Evolutionary conservation across 2,329 filamentous ascomycete genomes (phyloP).

Genomic region (Colletotrichum ledebouriae): DNA sequence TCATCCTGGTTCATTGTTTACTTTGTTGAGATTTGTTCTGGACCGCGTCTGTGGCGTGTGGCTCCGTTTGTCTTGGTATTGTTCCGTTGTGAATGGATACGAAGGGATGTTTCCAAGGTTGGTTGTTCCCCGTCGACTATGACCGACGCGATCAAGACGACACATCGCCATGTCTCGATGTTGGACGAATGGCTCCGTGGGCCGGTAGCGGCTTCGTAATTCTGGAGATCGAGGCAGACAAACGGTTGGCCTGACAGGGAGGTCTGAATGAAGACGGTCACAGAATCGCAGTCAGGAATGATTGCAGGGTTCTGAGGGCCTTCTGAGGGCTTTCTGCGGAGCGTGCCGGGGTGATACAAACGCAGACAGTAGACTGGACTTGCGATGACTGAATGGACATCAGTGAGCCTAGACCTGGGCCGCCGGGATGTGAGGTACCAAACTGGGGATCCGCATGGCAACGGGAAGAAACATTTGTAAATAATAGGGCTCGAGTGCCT

Average conservation of each 20-base stretch:
- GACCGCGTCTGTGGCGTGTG: conserved; percentile 28
- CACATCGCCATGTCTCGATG: conserved; percentile 34
- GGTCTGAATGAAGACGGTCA: not conserved
- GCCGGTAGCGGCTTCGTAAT: conserved; percentile 32
- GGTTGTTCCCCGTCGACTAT: conserved; percentile 22
- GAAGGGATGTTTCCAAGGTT: conserved; percentile 19
- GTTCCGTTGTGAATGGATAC: conserved; percentile 30
- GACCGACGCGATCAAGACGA: conserved; percentile 39
- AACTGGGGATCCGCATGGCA: conserved; percentile 17
- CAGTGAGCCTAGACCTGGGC: not conserved
- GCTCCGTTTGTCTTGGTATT: conserved; percentile 28
- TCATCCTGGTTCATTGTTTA: conserved; percentile 18
- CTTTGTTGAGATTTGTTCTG: conserved; percentile 23
- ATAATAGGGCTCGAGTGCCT: conserved; percentile 18
- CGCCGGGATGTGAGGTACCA: not conserved
- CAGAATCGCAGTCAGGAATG: conserved; percentile 7
- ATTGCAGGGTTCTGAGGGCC: conserved; percentile 3
- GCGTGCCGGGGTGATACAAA: too few relatives aligned
- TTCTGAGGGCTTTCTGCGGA: not conserved
- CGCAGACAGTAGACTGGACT: not conserved
- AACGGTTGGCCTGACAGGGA: conserved; percentile 17
- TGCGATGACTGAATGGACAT: conserved; percentile 2
- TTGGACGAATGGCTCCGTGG: conserved; percentile 17
- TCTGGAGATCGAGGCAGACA: conserved; percentile 15
- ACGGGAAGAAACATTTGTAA: conserved; percentile 9